phyloP scores from a whole-genome alignment of 139 green algal genomes.

The Coccomyxa sp. region DNA sequence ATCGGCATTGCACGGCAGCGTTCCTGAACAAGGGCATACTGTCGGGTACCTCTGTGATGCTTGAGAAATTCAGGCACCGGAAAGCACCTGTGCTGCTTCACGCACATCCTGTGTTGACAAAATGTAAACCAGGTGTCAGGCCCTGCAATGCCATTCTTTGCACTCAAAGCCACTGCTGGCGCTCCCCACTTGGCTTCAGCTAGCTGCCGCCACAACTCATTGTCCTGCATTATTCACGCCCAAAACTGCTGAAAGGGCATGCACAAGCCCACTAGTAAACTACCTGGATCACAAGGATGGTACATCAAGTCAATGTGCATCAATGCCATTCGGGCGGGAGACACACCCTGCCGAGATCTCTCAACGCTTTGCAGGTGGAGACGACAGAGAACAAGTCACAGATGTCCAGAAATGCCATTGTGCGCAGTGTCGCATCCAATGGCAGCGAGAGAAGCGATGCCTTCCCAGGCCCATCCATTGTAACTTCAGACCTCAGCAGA shows the following conservation, averaged over 20 bases:
- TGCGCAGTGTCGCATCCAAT: background rate
- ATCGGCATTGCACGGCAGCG: too few species aligned
- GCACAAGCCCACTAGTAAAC: background rate
- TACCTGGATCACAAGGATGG: too few species aligned
- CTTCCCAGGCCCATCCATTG: too few species aligned
- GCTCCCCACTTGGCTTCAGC: conserved; percentile 30
- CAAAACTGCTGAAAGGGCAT: background rate
- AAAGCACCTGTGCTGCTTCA: background rate
- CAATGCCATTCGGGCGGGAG: background rate
- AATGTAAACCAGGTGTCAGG: background rate
- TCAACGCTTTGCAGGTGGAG: background rate
- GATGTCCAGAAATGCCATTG: background rate
- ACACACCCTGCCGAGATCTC: background rate
- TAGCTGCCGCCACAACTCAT: conserved; percentile 23
- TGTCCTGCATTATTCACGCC: conserved; percentile 9
- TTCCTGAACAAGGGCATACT: background rate
- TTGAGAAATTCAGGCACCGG: too few species aligned
- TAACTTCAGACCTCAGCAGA: too few species aligned
- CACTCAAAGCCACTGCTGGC: background rate
- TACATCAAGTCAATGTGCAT: background rate
- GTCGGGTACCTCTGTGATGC: too few species aligned
- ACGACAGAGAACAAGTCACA: background rate
- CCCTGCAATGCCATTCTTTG: background rate
- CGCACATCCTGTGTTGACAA: background rate
- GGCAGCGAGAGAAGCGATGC: background rate